Evolutionary conservation across 768 basidiomycete genomes (phyloP), one percentile per base, ranked within the genome.

Genomic region (Kwoniella shandongensis): DNA sequence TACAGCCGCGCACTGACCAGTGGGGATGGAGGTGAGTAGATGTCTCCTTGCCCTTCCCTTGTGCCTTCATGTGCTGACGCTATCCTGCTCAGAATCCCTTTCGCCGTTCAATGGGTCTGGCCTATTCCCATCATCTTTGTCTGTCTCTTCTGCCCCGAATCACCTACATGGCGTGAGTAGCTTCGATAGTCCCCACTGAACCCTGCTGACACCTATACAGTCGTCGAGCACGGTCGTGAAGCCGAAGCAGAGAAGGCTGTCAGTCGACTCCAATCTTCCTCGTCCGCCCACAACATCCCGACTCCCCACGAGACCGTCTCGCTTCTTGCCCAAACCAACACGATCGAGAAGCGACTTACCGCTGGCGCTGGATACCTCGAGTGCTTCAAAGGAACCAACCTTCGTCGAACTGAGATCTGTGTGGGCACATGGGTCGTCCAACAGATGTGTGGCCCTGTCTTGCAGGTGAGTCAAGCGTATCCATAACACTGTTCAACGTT

Each of bases 101-200:
- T 67, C 41, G 63, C 63, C 3, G 58, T 70, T 1, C 69, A 70
- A 44, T 67, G 66, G 63, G 65, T 63, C 2, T 73, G 72, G 72
- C 57, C 58, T 0, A 46, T 65, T 4, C 62, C 62, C 1, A 50
- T 73, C 22, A 47, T 68, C 30, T 38, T 59, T 20, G 23, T 54
- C 10, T 52, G 63, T 15, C 52, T 64, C 18, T 18, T 49, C 18
- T 61, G 64, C 1, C 72, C 72, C 17, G 72, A 73, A 51, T 66
- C 63, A 2, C 72, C 72, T 11, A 68, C 62, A 57, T 64, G 64
- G 64, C 45, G 47, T 49, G 30, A 49, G 47, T 49, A 15, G 27
- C 22, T 23, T 25, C 45, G n/a, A n/a, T n/a, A n/a, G n/a, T n/a
- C n/a, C n/a, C n/a, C n/a, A n/a, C n/a, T n/a, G n/a, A n/a, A n/a